Conservation (phyloP, 192 early-diverging fungal genomes). For the Backusella tuberculispora region DNA sequence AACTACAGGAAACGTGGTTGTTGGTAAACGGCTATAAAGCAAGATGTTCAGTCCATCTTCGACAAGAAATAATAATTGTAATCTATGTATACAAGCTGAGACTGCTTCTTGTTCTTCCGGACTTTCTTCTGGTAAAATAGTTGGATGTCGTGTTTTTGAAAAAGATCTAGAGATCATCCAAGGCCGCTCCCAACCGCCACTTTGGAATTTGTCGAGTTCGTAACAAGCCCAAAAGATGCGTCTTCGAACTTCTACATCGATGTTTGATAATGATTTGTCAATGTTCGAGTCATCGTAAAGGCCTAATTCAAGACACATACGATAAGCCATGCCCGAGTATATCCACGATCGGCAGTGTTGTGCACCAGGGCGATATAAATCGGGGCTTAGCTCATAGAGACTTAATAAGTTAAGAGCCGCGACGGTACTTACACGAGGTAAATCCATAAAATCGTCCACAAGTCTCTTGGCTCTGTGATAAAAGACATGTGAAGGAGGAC, state of each 20-base stretch:
- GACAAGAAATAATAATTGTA: slow-evolving; percentile 9
- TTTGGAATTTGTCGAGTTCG: slow-evolving; percentile 29
- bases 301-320: slow-evolving; percentile 35
- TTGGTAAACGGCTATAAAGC: slow-evolving; percentile 4
- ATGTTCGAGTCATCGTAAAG: slow-evolving; percentile 21
- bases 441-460: slow-evolving; percentile 41
- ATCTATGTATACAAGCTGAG: slow-evolving; percentile 16
- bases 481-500: slow-evolving; percentile 35
- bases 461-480: slow-evolving; percentile 35
- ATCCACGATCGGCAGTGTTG: slow-evolving; percentile 33
- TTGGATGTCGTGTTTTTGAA: neutral
- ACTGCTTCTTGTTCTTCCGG: slow-evolving; percentile 14
- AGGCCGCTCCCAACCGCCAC: slow-evolving; percentile 20
- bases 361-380: slow-evolving; percentile 20
- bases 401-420: slow-evolving; percentile 21
- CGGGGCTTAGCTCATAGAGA: slow-evolving; percentile 11
- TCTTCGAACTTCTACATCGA: slow-evolving; percentile 23
- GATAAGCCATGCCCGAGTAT: slow-evolving; percentile 38
- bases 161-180: slow-evolving; percentile 10
- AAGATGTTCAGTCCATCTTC: slow-evolving; percentile 13
- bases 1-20: slow-evolving; percentile 3
- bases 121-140: slow-evolving; percentile 2
- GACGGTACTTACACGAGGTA: slow-evolving; percentile 35
- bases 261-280: neutral
- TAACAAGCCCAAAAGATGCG: slow-evolving; percentile 29